These are phyloP conservation scores for Pseudonectria buxi DNA, from an alignment of 2,329 filamentous ascomycete species.

Conservation along the genomic window DNA sequence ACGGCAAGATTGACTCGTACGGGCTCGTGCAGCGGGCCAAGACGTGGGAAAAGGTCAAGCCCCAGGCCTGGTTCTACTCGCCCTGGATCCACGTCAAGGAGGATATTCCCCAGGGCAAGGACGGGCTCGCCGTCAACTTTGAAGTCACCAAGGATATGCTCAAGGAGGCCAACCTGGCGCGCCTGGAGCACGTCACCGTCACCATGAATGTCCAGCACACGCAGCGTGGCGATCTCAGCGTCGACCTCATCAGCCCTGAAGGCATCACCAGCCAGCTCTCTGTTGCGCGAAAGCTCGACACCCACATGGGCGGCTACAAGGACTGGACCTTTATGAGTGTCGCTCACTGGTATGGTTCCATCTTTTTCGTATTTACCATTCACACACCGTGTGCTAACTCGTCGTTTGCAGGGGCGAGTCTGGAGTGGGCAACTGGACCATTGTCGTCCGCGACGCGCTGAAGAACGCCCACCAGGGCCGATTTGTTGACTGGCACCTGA, in stretches of 20 bases:
- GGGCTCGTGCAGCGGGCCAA: conserved; percentile 79
- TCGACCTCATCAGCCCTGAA: conserved; percentile 79
- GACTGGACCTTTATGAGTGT: conserved; percentile 99
- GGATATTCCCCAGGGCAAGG: conserved; percentile 73
- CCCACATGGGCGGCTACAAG: conserved; percentile 62
- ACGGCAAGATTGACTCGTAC: conserved; percentile 89
- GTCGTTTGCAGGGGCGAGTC: conserved; percentile 64
- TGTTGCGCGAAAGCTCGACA: conserved; percentile 64
- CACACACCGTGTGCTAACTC: conserved; percentile 22
- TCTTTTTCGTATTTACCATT: fast-evolving
- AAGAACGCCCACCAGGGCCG: conserved; percentile 70
- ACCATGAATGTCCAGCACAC: conserved; percentile 94
- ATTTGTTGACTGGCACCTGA: conserved; percentile 88
- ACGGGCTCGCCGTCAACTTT: conserved; percentile 73
- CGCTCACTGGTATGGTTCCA: conserved; percentile 70
- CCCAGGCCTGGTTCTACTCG: conserved; percentile 89
- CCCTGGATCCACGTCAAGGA: conserved; percentile 91
- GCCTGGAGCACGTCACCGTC: conserved; percentile 89
- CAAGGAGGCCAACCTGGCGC: conserved; percentile 72
- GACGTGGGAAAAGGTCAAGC: conserved; percentile 81
- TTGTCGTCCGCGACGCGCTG: conserved; percentile 78
- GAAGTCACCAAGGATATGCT: conserved; percentile 78
- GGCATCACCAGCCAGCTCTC: conserved; percentile 80
- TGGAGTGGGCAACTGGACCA: conserved; percentile 82
- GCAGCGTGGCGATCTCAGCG: conserved; percentile 83